phyloP scores from a whole-genome alignment of 352 stramenopile species.

The Phytophthora parvispora region DNA sequence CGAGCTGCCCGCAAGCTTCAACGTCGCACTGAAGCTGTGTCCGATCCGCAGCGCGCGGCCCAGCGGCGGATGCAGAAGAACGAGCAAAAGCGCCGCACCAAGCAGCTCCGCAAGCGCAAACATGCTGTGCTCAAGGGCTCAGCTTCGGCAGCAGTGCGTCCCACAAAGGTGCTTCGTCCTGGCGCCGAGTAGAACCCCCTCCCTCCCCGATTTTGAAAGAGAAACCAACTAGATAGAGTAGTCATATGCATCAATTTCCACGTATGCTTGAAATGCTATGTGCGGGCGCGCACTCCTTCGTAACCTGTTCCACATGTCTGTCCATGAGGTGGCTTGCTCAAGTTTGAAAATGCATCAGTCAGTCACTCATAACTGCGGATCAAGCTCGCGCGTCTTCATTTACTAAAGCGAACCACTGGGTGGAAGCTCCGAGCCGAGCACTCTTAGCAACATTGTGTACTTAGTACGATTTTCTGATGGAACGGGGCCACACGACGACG shows the following conservation, averaged over 20 bases:
- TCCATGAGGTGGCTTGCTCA: too few species aligned
- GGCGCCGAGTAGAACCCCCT: slow-evolving; percentile 55
- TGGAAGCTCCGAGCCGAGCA: too few species aligned
- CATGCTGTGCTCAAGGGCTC: slow-evolving; percentile 87
- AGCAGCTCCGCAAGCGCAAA: slow-evolving; percentile 93
- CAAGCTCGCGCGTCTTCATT: too few species aligned
- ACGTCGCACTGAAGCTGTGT: slow-evolving; percentile 82
- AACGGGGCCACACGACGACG: too few species aligned
- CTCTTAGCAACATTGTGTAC: too few species aligned
- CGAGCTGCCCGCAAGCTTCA: slow-evolving; percentile 80
- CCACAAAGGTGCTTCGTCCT: slow-evolving; percentile 70
- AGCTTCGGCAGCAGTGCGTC: slow-evolving; percentile 61
- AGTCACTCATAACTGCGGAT: too few species aligned
- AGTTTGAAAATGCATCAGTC: too few species aligned
- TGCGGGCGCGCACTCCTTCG: slow-evolving; percentile 9
- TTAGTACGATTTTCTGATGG: too few species aligned
- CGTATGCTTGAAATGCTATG: slow-evolving; percentile 24
- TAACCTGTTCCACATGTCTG: too few species aligned
- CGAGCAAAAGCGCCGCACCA: slow-evolving; percentile 80
- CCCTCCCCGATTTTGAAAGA: background rate
- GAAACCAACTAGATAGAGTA: slow-evolving; percentile 40
- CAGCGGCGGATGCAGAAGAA: slow-evolving; percentile 90
- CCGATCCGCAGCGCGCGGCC: slow-evolving; percentile 77
- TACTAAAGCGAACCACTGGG: too few species aligned
- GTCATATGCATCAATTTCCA: slow-evolving; percentile 29